A percentile compares a stretch with the other conserved stretches of the same genome.
These are phyloP conservation scores for Saccharata proteae DNA, from an alignment of 2,329 filamentous ascomycete genomes.

Conservation along the genomic window DNA sequence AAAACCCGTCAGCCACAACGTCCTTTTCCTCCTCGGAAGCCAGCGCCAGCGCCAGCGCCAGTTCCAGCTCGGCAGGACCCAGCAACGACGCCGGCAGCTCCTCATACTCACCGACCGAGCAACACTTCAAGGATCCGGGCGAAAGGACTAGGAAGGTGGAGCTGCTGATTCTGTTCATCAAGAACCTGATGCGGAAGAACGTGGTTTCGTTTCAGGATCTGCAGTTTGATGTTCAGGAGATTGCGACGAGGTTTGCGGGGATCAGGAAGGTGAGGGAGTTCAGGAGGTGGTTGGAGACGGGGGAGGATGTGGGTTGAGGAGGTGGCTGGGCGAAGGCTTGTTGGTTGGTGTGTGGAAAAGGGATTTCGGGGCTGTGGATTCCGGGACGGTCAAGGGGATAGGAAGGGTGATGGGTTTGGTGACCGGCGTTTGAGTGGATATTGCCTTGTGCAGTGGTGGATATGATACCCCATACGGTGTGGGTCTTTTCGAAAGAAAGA, in stretches of 20 bases:
- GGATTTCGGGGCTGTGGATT: too few relatives aligned
- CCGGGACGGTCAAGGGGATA: too few relatives aligned
- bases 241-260: conserved; percentile 28
- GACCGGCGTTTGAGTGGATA: too few relatives aligned
- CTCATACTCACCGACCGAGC: conserved; percentile 10
- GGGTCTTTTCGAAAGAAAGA: too few relatives aligned
- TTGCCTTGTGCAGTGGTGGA: too few relatives aligned
- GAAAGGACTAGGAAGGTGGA: conserved; percentile 24
- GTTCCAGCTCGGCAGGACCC: too few relatives aligned
- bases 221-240: conserved; percentile 28
- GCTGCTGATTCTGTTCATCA: conserved; percentile 26
- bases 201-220: conserved; percentile 18
- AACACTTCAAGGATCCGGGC: conserved; percentile 23
- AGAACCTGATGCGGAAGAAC: conserved; percentile 23
- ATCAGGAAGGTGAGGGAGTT: conserved; percentile 29
- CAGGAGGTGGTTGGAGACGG: conserved; percentile 12
- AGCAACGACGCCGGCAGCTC: conserved; percentile 3
- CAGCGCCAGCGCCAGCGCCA: neutral
- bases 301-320: conserved; percentile 4
- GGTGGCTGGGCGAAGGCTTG: too few relatives aligned
- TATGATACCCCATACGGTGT: too few relatives aligned
- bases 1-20: conserved; percentile 9
- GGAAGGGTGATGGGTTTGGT: too few relatives aligned
- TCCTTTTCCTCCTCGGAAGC: neutral
- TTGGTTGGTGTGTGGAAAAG: too few relatives aligned